These are phyloP conservation scores for Diaporthe humulicola DNA, from an alignment of 2,329 filamentous ascomycete genomes.

Conservation along the genomic window DNA sequence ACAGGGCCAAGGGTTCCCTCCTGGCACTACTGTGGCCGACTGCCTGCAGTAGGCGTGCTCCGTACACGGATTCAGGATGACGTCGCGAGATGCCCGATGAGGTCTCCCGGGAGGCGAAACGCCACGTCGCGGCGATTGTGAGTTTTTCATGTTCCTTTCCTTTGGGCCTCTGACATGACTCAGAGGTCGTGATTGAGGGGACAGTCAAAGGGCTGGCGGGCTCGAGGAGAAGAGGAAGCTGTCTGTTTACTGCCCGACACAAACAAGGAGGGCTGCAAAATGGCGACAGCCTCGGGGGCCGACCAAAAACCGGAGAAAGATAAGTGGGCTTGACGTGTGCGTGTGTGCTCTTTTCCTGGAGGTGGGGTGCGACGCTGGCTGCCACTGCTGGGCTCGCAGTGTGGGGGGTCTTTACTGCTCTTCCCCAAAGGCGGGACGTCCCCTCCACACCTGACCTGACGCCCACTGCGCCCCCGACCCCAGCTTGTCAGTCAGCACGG, in stretches of 20 bases:
- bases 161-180: not conserved
- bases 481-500: conserved; percentile 19
- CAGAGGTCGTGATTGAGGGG: not conserved
- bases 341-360: conserved; percentile 1
- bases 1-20: conserved; percentile 1
- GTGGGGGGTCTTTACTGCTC: conserved; percentile 8
- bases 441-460: conserved; percentile 27
- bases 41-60: not conserved
- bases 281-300: conserved; percentile 16
- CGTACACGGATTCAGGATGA: not conserved
- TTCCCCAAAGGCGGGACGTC: conserved; percentile 3
- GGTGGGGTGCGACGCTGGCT: conserved; percentile 15
- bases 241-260: not conserved
- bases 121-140: conserved; percentile 1
- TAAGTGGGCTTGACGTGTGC: conserved; percentile 15
- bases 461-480: not conserved
- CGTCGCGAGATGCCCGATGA: not conserved
- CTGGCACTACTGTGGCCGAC: conserved; percentile 28
- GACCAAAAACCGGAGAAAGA: conserved; percentile 22
- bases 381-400: conserved; percentile 9
- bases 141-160: not conserved
- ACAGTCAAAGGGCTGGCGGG: not conserved
- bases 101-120: conserved; percentile 19
- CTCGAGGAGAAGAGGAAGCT: not conserved
- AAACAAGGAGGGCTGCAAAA: not conserved